Conservation (phyloP, 1,284 basidiomycete species). For the Hypsizygus ulmarius region DNA sequence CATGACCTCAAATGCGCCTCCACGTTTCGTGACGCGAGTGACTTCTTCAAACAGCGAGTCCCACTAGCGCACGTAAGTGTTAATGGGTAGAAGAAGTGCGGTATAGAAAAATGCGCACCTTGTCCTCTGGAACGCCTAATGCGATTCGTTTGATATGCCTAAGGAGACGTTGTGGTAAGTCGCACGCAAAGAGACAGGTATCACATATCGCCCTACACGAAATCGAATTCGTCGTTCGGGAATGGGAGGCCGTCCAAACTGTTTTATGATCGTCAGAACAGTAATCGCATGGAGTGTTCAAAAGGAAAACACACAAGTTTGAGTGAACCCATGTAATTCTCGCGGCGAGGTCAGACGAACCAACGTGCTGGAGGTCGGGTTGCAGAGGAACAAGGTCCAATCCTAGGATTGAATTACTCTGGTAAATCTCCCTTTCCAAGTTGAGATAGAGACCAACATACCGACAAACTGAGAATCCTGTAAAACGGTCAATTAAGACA, state of each 20-base stretch:
- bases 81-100: neutral
- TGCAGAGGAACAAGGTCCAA: slow-evolving; percentile 68
- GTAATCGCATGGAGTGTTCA: slow-evolving; percentile 2
- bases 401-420: slow-evolving; percentile 38
- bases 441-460: slow-evolving; percentile 26
- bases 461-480: slow-evolving; percentile 59
- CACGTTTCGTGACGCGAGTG: slow-evolving; percentile 63
- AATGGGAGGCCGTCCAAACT: slow-evolving; percentile 69
- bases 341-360: slow-evolving; percentile 50
- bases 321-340: slow-evolving; percentile 67
- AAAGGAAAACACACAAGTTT: slow-evolving; percentile 54
- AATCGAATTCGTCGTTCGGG: slow-evolving; percentile 68
- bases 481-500: neutral
- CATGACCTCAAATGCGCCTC: slow-evolving; percentile 62
- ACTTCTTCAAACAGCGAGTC: slow-evolving; percentile 64
- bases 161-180: slow-evolving; percentile 6
- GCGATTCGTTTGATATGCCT: slow-evolving; percentile 68
- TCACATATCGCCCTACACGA: slow-evolving; percentile 47
- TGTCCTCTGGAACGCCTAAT: slow-evolving; percentile 69
- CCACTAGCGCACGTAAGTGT: slow-evolving; percentile 42
- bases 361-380: slow-evolving; percentile 56
- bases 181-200: neutral
- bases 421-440: neutral
- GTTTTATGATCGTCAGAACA: slow-evolving; percentile 11
- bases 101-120: slow-evolving; percentile 37